Conservation (phyloP, 2,329 filamentous ascomycete species). For the Coniella lustricola region DNA sequence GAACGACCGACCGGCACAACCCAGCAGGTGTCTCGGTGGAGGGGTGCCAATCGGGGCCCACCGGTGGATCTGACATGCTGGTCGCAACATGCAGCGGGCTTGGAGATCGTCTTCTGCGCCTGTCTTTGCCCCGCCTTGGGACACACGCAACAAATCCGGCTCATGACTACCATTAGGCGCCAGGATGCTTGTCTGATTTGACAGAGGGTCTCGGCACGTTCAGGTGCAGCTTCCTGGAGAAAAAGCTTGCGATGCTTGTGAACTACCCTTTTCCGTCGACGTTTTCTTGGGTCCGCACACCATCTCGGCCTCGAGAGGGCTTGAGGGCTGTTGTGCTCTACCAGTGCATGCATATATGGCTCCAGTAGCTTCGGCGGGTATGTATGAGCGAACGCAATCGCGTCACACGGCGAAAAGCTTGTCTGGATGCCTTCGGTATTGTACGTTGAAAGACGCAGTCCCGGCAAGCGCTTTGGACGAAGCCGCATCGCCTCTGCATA, state of each 20-base stretch:
- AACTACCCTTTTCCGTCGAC: background rate
- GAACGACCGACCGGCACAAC: background rate
- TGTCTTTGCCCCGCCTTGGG: no score
- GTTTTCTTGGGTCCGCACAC: background rate
- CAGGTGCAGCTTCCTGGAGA: no score
- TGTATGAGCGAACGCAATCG: slow-evolving; percentile 17
- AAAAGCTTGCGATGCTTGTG: background rate
- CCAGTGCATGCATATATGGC: slow-evolving; percentile 20
- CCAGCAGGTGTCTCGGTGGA: background rate
- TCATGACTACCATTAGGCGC: no score
- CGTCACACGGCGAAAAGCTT: slow-evolving; percentile 3
- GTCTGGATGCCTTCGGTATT: no score
- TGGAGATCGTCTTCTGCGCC: no score
- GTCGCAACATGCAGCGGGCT: background rate
- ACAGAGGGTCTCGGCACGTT: no score
- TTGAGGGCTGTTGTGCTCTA: background rate
- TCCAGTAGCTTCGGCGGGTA: slow-evolving; percentile 24
- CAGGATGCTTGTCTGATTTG: no score
- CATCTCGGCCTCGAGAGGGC: background rate
- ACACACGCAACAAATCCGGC: no score
- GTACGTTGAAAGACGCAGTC: no score
- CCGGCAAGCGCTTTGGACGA: background rate
- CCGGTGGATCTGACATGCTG: background rate
- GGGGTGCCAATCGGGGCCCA: no score
- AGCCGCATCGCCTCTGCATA: background rate